Percentiles rank a stretch among this genome's conserved stretches.
phyloP scores from a whole-genome alignment of 2,329 filamentous ascomycete genomes.

The Pezicula carpinea region DNA sequence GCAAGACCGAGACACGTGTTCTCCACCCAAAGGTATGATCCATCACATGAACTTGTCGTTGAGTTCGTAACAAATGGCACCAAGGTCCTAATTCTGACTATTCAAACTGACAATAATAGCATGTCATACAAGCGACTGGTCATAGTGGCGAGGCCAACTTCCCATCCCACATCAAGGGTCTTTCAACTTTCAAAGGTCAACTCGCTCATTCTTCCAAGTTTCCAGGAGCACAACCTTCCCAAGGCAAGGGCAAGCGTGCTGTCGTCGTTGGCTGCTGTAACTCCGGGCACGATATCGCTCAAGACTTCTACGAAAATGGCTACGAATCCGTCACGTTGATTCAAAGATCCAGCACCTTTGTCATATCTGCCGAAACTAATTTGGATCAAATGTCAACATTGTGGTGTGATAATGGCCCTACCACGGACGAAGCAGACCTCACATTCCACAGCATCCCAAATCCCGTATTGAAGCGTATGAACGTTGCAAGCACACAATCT shows the following conservation, averaged over 20 bases:
- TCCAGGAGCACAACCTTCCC: slow-evolving; percentile 40
- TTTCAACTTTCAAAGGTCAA: slow-evolving; percentile 52
- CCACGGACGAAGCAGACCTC: slow-evolving; percentile 63
- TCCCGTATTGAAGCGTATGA: slow-evolving; percentile 55
- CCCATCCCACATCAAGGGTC: slow-evolving; percentile 37
- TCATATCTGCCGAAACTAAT: slow-evolving; percentile 49
- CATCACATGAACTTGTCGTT: neutral
- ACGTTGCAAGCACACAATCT: slow-evolving; percentile 39
- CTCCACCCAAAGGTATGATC: slow-evolving; percentile 42
- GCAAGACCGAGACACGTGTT: slow-evolving; percentile 41
- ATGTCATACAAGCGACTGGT: slow-evolving; percentile 46
- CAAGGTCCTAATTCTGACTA: neutral
- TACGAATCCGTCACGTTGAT: slow-evolving; percentile 61
- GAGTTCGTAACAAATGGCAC: neutral
- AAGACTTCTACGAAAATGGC: slow-evolving; percentile 62
- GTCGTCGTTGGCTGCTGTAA: slow-evolving; percentile 66
- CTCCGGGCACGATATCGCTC: slow-evolving; percentile 64
- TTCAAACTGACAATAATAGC: slow-evolving; percentile 29
- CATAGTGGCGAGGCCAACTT: slow-evolving; percentile 55
- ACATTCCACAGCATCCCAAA: slow-evolving; percentile 52
- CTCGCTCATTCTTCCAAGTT: slow-evolving; percentile 61
- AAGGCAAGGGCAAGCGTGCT: slow-evolving; percentile 51
- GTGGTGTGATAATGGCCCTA: slow-evolving; percentile 40
- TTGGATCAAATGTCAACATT: slow-evolving; percentile 38
- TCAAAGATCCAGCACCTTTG: slow-evolving; percentile 61